Conservation (phyloP, 257 asterid species). For the Ilex aquifolium region DNA sequence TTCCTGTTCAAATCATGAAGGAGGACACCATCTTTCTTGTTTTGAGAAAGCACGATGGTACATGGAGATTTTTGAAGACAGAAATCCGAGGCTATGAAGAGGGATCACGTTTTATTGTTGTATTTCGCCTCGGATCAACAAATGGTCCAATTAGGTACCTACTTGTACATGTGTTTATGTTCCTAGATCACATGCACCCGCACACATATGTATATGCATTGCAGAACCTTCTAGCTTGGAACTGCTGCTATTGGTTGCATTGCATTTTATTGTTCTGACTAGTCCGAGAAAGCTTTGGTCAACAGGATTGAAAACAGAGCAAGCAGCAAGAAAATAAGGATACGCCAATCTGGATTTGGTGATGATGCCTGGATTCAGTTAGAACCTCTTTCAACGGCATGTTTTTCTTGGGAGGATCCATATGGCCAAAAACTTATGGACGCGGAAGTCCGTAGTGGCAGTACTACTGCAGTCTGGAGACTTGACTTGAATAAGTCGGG, state of each 20-base stretch:
- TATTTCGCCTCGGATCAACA: constrained; percentile 79
- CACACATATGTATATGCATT: no score
- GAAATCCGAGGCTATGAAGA: constrained; percentile 99
- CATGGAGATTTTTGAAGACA: constrained; percentile 51
- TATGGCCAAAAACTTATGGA: constrained; percentile 76
- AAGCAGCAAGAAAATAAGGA: constrained; percentile 37
- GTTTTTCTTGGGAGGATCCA: constrained; percentile 85
- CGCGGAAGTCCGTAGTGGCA: constrained; percentile 38
- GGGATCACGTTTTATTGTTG: constrained; percentile 91
- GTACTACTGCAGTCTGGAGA: constrained; percentile 34
- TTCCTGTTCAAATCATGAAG: constrained; percentile 77
- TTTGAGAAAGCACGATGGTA: constrained; percentile 59
- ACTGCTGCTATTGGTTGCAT: neutral
- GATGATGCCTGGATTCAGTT: constrained; percentile 72
- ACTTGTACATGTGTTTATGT: neutral
- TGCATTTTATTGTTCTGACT: constrained; percentile 16
- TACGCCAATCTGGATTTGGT: constrained; percentile 87
- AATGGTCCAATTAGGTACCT: constrained; percentile 85
- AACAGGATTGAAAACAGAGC: constrained; percentile 88
- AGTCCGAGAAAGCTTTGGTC: constrained; percentile 17
- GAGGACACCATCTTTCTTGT: constrained; percentile 75
- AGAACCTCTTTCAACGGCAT: constrained; percentile 65
- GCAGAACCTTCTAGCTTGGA: neutral
- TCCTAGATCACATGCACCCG: no score
- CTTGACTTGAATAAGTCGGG: constrained; percentile 60